phyloP scores from a whole-genome alignment of 1,139 yeast species.

The Taiozyma sp. region DNA sequence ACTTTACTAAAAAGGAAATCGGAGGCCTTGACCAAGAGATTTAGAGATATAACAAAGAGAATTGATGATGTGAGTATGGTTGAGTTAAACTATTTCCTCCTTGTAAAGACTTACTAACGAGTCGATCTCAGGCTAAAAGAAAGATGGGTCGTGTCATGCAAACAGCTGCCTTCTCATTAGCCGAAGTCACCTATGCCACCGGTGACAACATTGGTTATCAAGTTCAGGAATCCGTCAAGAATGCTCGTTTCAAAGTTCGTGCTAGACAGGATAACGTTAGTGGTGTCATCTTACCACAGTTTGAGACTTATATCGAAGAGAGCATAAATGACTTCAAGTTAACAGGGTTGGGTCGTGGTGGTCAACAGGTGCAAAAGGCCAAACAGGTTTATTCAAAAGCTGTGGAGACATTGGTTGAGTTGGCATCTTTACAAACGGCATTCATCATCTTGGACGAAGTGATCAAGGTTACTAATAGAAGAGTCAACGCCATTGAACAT shows the following conservation, averaged over 20 bases:
- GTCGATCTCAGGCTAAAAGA: constrained; percentile 54
- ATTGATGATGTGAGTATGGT: constrained; percentile 62
- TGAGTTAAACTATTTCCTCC: neutral
- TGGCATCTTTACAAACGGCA: constrained; percentile 94
- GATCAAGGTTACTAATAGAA: constrained; percentile 93
- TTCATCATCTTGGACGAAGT: constrained; percentile 96
- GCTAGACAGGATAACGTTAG: constrained; percentile 96
- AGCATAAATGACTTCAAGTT: constrained; percentile 88
- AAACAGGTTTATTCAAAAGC: constrained; percentile 90
- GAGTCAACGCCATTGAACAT: constrained; percentile 98
- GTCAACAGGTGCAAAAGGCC: constrained; percentile 96
- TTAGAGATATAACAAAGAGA: constrained; percentile 90
- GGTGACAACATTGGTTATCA: constrained; percentile 94
- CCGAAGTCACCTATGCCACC: constrained; percentile 96
- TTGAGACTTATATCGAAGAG: constrained; percentile 79
- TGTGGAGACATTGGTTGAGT: constrained; percentile 91
- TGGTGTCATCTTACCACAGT: constrained; percentile 92
- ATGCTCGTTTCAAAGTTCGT: constrained; percentile 84
- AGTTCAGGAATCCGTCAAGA: constrained; percentile 89
- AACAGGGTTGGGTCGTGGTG: constrained; percentile 98
- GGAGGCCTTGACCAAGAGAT: constrained; percentile 93
- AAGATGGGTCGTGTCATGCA: constrained; percentile 99
- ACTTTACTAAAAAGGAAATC: constrained; percentile 90
- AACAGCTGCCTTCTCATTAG: constrained; percentile 94
- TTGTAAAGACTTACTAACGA: constrained; percentile 2